Evolutionary conservation across 495 filamentous ascomycete genomes (phyloP), one percentile per base, ranked within the genome.

Genomic region (Umbilicaria muhlenbergii): DNA sequence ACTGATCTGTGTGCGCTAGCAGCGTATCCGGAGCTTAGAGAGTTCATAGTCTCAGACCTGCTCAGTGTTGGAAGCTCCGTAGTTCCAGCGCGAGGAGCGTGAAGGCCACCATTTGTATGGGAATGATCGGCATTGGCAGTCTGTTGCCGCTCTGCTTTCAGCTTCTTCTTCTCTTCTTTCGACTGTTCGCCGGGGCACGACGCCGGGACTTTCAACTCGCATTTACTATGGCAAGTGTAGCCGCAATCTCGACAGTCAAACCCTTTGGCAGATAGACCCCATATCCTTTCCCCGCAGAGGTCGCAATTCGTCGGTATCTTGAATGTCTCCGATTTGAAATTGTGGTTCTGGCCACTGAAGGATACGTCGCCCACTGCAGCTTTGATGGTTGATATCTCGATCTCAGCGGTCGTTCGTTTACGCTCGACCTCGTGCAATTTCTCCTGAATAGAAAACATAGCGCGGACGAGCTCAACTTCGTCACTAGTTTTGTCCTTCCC

Each of bases 221-320:
- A 99, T 63, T 99, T 96, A 67, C 77, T 89, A 64, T 99, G 91
- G 53, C 91, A 99, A 2, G 87, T 94, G 61, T 93, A 99, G 6
- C 91, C 92, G 53, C 91, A 99, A 57, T 94, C 87, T 46, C 80
- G 75, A 57, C 91, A 99, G 58, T 86, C 85, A 47, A 92, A 93
- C 2, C 92, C 91, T 62, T 96, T 96, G 18, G 91, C 91, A 2
- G 82, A 86, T 12, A 99, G 57, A 3, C 91, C 91, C 91, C 91
- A 96, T 56, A 96, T 94, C 10, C 89, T 74, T 50, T 99, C 91
- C 4, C 86, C 86, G 50, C 91, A 99, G 4, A 94, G 69, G 55
- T 99, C 89, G 60, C 91, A 99, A 57, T 95, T 96, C 4, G 91
- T 99, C 0, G 92, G 92, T 42, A 99, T 93, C 56, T 94, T 96